Conservation (phyloP, 1,139 yeast genomes). For the Saccharomyces hybrid region DNA sequence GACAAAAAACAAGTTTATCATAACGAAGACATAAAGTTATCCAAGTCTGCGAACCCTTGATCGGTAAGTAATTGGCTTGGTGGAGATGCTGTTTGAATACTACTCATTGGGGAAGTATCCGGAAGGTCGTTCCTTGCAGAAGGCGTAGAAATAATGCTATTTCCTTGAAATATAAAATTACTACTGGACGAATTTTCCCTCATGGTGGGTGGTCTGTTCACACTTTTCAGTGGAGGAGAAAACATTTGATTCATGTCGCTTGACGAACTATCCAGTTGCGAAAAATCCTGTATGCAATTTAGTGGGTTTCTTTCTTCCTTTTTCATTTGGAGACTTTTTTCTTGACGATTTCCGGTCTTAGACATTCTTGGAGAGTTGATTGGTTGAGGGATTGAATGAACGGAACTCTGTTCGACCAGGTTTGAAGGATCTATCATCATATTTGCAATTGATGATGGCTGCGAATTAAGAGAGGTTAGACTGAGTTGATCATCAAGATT, state of each 20-base stretch:
- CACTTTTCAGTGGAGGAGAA: neutral
- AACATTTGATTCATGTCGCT: neutral
- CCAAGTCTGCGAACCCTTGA: conserved; percentile 26
- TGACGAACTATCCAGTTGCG: neutral
- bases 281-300: conserved; percentile 6
- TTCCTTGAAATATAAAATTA: neutral
- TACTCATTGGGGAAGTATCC: conserved; percentile 13
- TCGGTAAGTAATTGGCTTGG: conserved; percentile 22
- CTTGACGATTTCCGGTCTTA: conserved; percentile 4
- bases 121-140: neutral
- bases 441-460: conserved; percentile 11
- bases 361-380: conserved; percentile 3
- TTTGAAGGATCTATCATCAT: conserved; percentile 6
- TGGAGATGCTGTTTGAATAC: conserved; percentile 17
- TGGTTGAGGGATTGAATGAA: conserved; percentile 1
- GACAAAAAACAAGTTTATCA: conserved; percentile 2
- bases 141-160: neutral
- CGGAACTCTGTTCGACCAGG: conserved; percentile 1
- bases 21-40: conserved; percentile 24
- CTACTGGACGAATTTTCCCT: neutral
- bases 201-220: neutral
- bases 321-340: conserved; percentile 3
- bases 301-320: conserved; percentile 4
- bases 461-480: conserved; percentile 11
- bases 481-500: conserved; percentile 14